Conservation (phyloP, 129 eudicot species). For the Rutidosis leptorrhynchoides region DNA sequence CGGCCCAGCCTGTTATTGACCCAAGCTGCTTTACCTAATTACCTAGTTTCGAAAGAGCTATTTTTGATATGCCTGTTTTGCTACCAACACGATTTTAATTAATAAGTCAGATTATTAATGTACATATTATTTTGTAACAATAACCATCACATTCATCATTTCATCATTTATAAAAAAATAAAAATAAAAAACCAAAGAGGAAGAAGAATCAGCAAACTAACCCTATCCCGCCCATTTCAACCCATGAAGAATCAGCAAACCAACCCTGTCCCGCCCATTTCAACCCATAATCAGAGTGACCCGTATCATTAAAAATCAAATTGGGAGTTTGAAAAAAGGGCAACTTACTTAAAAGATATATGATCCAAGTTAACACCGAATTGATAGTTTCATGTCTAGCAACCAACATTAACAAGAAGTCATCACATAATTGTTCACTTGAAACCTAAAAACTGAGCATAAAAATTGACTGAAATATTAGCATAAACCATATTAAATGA, state of each 20-base stretch:
- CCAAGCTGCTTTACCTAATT: too few species aligned
- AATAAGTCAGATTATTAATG: too few species aligned
- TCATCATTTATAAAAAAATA: too few species aligned
- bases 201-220: background rate
- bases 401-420: conserved; percentile 96
- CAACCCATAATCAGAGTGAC: background rate
- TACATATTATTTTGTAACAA: too few species aligned
- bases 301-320: background rate
- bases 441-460: conserved; percentile 76
- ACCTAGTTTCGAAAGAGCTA: too few species aligned
- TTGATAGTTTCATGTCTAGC: conserved; percentile 99
- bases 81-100: too few species aligned
- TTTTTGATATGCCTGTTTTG: too few species aligned
- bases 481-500: background rate
- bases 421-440: conserved; percentile 83
- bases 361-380: conserved; percentile 89
- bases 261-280: background rate
- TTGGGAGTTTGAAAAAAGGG: conserved; percentile 4
- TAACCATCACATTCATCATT: too few species aligned
- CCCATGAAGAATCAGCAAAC: background rate
- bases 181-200: too few species aligned
- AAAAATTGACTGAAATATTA: conserved; percentile 2
- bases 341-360: conserved; percentile 92
- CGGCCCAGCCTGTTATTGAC: too few species aligned
- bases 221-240: background rate